phyloP scores from a whole-genome alignment of 805 yeast species.

The Candida cerambycidarum region DNA sequence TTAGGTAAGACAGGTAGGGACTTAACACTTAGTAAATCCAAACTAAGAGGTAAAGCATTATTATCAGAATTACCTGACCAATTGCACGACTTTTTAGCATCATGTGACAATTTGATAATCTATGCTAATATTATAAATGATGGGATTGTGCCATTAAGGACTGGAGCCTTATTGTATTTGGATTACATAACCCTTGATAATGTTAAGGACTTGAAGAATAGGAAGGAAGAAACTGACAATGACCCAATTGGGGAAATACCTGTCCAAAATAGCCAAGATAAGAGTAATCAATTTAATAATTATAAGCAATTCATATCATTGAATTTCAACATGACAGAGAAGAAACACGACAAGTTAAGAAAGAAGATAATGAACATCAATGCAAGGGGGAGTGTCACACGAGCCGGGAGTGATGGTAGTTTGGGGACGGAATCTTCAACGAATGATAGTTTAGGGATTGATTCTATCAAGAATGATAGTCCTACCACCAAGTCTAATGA shows the following conservation, averaged over 20 bases:
- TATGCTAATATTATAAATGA: conserved; percentile 48
- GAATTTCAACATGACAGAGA: conserved; percentile 16
- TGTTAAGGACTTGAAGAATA: conserved; percentile 26
- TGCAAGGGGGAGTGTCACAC: conserved; percentile 20
- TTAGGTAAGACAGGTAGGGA: conserved; percentile 48
- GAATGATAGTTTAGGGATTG: no score
- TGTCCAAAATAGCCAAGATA: conserved; percentile 11
- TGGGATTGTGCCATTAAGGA: conserved; percentile 46
- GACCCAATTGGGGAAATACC: conserved; percentile 33
- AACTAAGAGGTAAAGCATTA: conserved; percentile 28
- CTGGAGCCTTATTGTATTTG: conserved; percentile 41
- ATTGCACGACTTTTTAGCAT: conserved; percentile 27
- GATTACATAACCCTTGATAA: conserved; percentile 46
- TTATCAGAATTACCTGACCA: conserved; percentile 43
- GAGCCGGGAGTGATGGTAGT: background rate
- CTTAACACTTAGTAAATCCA: conserved; percentile 39
- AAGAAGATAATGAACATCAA: conserved; percentile 21
- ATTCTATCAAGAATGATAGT: no score
- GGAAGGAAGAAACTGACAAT: conserved; percentile 11
- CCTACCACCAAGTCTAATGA: conserved; percentile 6
- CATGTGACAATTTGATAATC: conserved; percentile 34
- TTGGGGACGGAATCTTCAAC: background rate
- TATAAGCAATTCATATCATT: conserved; percentile 20
- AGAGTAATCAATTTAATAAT: conserved; percentile 9
- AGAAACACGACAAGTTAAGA: conserved; percentile 14